A percentile compares a stretch with the other conserved stretches of the same genome.
These are phyloP conservation scores for Parmelia sp. DNA, from an alignment of 495 filamentous ascomycete species.

Conservation along the genomic window DNA sequence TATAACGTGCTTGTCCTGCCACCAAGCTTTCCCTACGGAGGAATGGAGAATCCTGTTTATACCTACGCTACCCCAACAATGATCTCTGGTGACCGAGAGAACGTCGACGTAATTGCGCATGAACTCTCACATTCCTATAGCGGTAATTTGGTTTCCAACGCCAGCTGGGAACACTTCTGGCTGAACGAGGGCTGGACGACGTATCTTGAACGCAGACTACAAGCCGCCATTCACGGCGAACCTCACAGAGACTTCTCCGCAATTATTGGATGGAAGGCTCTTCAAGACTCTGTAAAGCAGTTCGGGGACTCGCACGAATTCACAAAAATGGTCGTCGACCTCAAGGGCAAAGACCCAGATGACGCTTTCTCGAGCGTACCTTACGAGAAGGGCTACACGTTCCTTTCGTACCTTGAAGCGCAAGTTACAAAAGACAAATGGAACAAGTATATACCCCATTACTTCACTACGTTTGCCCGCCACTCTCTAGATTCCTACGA, in stretches of 20 bases:
- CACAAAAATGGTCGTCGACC: conserved; percentile 78
- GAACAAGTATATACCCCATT: conserved; percentile 90
- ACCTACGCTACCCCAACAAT: conserved; percentile 14
- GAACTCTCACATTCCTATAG: conserved; percentile 90
- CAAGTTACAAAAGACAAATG: conserved; percentile 80
- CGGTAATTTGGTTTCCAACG: conserved; percentile 85
- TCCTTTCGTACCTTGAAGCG: conserved; percentile 78
- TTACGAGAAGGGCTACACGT: conserved; percentile 66
- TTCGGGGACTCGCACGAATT: conserved; percentile 82
- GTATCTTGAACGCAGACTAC: conserved; percentile 77
- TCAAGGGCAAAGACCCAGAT: conserved; percentile 88
- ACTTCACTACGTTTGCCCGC: conserved; percentile 73
- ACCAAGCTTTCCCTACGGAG: conserved; percentile 75
- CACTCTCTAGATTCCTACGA: conserved; percentile 87
- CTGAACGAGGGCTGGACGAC: conserved; percentile 95
- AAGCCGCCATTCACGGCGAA: conserved; percentile 56
- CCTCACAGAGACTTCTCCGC: conserved; percentile 84
- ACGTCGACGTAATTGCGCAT: conserved; percentile 94
- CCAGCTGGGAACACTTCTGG: conserved; percentile 97
- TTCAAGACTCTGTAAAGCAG: conserved; percentile 64
- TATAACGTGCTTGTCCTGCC: conserved; percentile 93
- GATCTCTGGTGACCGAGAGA: conserved; percentile 62
- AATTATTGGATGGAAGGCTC: conserved; percentile 54
- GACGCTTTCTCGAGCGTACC: conserved; percentile 89
- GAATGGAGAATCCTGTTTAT: conserved; percentile 11